Evolutionary conservation across 306 rosid genomes (phyloP), one percentile per base, ranked within the genome.

Genomic region (Lathyrus sativus): DNA sequence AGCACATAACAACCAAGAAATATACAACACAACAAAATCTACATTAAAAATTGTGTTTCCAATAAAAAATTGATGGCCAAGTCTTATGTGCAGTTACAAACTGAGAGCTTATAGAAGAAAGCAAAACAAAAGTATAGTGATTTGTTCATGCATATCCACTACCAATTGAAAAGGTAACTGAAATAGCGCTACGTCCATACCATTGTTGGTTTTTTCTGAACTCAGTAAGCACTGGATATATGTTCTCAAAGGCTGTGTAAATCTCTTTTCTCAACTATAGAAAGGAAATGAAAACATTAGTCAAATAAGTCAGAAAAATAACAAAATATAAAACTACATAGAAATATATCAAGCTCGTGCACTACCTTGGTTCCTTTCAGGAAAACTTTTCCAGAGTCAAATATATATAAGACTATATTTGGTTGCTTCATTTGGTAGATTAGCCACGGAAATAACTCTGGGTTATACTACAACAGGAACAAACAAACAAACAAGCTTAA

Each of bases 131-230:
- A 3, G 31, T 28, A 28, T 5, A 28, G 31, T 28, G 31, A 28
- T 28, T 28, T 28, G 31, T 28, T 28, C 61, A 13, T 9, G n/a
- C 19, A 45, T 19, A 46, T 58, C 76, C 9, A 33, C 41, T 15
- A 22, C 60, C 64, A 49, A 24, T 39, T 29, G 0, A 57, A 17
- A 58, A 58, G 41, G 24, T 28, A 28, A 0, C 15, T 4, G 28
- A 37, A 65, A 70, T 24, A 54, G 13, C 66, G 64, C 24, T 9
- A 76, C 35, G 18, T 66, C 35, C 83, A 65, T 83, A 86, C 95
- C 85, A 59, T 59, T 56, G 41, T 56, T 13, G 9, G 62, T 29
- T 29, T 56, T 28, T 28, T 18, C 18, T 56, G 62, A 28, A 59
- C 8, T 14, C 28, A 2, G 65, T 35, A 37, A 59, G 65, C 26